A percentile compares a stretch with the other conserved stretches of the same genome.
Evolutionary conservation across 805 yeast genomes (phyloP).

Genomic region (Kluyveromyces wickerhamii): DNA sequence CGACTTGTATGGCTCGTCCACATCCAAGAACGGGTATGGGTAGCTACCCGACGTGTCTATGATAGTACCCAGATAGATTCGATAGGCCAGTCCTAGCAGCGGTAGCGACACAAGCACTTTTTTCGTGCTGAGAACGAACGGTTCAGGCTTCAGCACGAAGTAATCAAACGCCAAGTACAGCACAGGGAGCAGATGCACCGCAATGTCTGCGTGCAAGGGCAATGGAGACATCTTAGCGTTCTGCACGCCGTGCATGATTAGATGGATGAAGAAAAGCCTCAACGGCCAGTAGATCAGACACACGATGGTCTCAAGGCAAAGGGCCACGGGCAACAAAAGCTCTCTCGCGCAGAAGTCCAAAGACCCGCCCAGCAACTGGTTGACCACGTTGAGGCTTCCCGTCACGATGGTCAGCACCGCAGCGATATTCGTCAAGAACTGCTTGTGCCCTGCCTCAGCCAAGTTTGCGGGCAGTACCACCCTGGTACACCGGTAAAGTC

Average conservation of each 20-base stretch:
- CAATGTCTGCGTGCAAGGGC: conserved; percentile 45
- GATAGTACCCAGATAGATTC: conserved; percentile 42
- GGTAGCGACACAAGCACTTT: conserved; percentile 29
- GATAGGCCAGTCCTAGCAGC: conserved; percentile 38
- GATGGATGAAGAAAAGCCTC: conserved; percentile 40
- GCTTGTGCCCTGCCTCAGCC: conserved; percentile 55
- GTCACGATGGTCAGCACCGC: conserved; percentile 40
- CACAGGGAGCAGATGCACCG: conserved; percentile 55
- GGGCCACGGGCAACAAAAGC: conserved; percentile 39
- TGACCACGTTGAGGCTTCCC: conserved; percentile 32
- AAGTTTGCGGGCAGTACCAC: conserved; percentile 42
- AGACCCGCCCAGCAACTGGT: conserved; percentile 10
- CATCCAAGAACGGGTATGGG: conserved; percentile 65
- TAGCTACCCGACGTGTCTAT: conserved; percentile 44
- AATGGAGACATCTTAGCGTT: conserved; percentile 28
- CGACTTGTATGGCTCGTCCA: conserved; percentile 36
- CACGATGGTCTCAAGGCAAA: conserved; percentile 54
- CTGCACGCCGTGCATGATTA: conserved; percentile 36
- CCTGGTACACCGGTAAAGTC: conserved; percentile 20
- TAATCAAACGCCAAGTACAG: conserved; percentile 46
- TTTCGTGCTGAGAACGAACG: conserved; percentile 34
- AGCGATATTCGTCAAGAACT: conserved; percentile 65
- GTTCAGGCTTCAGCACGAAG: conserved; percentile 41
- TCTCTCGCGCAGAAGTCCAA: conserved; percentile 16
- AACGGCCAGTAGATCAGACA: conserved; percentile 64